Percentiles rank a stretch among this genome's conserved stretches.
phyloP scores from a whole-genome alignment of 768 basidiomycete genomes.

The Pleurotus pulmonarius region DNA sequence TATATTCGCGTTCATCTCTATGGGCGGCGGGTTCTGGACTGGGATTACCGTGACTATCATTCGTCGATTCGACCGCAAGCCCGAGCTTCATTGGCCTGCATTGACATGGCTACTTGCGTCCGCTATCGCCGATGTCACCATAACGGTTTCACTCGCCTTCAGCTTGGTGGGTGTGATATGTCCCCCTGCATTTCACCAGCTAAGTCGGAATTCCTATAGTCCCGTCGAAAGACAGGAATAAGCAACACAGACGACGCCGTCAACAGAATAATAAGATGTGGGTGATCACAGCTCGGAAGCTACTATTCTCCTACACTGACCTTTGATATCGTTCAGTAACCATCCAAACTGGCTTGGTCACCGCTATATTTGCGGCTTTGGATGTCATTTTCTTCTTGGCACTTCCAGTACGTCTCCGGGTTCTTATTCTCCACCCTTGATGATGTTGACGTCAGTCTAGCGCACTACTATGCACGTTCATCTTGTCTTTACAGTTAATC shows the following conservation, averaged over 20 bases:
- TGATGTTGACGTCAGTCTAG: not conserved
- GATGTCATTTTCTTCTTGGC: constrained; percentile 22
- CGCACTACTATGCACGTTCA: constrained; percentile 2
- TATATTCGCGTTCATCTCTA: constrained; percentile 11
- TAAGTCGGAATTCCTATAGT: constrained; percentile 13
- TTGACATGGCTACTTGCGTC: constrained; percentile 30
- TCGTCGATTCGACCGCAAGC: constrained; percentile 10
- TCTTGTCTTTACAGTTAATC: not conserved
- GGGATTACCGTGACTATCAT: constrained; percentile 9
- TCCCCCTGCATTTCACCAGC: not conserved
- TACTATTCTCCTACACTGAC: no score
- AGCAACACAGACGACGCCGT: constrained; percentile 32
- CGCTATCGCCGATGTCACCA: constrained; percentile 14
- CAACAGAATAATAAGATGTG: constrained; percentile 30
- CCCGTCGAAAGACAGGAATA: constrained; percentile 29
- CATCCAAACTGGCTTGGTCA: constrained; percentile 34
- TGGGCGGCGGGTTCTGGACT: constrained; percentile 17
- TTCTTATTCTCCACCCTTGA: not conserved
- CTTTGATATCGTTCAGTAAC: constrained; percentile 23
- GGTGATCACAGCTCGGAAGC: not conserved
- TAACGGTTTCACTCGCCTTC: constrained; percentile 19
- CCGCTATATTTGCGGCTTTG: constrained; percentile 29
- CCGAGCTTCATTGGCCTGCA: constrained; percentile 11
- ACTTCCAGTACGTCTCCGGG: constrained; percentile 6
- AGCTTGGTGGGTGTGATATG: constrained; percentile 24